A percentile compares a stretch with the other conserved stretches of the same genome.
phyloP scores from a whole-genome alignment of 331 rosid species.

The Quercus phellos region DNA sequence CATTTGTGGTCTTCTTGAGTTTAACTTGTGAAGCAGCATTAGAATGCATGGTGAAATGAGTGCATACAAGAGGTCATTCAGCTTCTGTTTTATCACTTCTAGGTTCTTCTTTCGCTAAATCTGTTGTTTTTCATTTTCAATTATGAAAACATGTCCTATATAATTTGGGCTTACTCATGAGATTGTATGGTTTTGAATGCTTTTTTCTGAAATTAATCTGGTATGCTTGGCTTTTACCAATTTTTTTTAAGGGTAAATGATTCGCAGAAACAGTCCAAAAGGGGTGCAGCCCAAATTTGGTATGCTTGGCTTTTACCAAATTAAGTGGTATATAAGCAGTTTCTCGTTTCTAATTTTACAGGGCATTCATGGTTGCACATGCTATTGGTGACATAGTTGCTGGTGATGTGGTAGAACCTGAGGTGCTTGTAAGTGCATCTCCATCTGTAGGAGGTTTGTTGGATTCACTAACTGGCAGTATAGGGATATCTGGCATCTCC shows the following conservation, averaged over 20 bases:
- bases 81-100: background rate
- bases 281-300: constrained; percentile 16
- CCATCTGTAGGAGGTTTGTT: constrained; percentile 94
- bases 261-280: too few species aligned
- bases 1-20: background rate
- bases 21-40: background rate
- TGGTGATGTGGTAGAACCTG: constrained; percentile 76
- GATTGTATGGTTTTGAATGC: background rate
- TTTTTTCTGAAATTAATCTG: background rate
- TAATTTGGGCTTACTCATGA: background rate
- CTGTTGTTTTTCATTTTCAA: background rate
- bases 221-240: too few species aligned
- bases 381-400: constrained; percentile 81
- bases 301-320: background rate
- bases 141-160: background rate
- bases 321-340: constrained; percentile 2
- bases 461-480: constrained; percentile 88
- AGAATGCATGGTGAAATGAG: background rate
- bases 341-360: constrained; percentile 28
- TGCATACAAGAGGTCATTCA: background rate
- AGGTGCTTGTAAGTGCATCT: constrained; percentile 61
- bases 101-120: too few species aligned
- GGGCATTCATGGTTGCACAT: constrained; percentile 86
- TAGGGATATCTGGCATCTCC: constrained; percentile 79
- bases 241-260: background rate